Evolutionary conservation across 495 filamentous ascomycete species (phyloP).

Genomic region (Saxophila tyrrhenica): DNA sequence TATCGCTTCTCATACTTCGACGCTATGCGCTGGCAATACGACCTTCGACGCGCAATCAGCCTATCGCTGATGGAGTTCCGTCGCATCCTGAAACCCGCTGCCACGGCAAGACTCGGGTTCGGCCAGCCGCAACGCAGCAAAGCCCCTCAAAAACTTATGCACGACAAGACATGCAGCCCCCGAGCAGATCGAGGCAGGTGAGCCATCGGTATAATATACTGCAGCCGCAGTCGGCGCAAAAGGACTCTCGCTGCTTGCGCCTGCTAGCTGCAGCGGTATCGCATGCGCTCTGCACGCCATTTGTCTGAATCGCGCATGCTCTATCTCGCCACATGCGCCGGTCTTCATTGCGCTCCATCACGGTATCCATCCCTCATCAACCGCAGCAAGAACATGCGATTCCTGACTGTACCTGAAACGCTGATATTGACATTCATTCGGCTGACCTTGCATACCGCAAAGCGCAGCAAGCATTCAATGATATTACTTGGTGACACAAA

Average conservation of each 20-base stretch:
- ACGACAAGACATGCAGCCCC: not conserved
- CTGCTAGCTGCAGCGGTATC: not conserved
- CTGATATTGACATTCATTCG: not conserved
- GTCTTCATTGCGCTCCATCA: not conserved
- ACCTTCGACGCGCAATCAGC: not conserved
- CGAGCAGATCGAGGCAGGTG: not conserved
- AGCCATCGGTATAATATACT: not conserved
- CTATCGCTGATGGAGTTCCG: not conserved
- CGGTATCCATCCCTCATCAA: too few species aligned
- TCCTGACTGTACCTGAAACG: not conserved
- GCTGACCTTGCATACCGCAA: not conserved
- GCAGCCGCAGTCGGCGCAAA: not conserved
- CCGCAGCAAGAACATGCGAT: too few species aligned
- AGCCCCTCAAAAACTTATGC: conserved; percentile 1
- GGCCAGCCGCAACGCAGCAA: not conserved
- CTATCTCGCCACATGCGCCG: not conserved
- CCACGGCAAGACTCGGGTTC: not conserved
- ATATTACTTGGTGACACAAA: not conserved
- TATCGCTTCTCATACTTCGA: not conserved
- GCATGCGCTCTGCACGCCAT: not conserved
- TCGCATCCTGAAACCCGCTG: not conserved
- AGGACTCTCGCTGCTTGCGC: not conserved
- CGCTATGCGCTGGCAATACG: not conserved
- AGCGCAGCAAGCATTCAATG: not conserved
- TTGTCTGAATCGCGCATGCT: not conserved